Base-by-base conservation (phyloP, 495 filamentous ascomycete genomes). In the Copromyces sp. region DNA sequence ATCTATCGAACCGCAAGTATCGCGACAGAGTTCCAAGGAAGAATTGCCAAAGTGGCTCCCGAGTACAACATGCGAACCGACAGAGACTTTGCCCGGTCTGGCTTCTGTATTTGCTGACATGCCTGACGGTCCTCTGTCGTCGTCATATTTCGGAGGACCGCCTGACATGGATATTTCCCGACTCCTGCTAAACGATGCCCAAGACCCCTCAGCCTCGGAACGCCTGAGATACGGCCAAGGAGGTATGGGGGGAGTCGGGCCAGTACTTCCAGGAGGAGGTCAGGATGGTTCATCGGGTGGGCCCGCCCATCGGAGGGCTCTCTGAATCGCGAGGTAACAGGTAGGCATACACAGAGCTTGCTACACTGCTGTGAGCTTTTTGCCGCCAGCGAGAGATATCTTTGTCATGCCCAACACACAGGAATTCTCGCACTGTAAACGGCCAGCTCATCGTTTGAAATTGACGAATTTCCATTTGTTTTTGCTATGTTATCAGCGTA, bases 21-120 rank as follows among this genome's bases (percentile, higher is more conserved):
- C 79, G 42, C 77, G 80, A 29, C 78, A 78, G 37, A 78, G 74
- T 38, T 85, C 83, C 7, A 81, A 75, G 65, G 84, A 86, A 70
- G 83, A 85, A 6, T 77, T 84, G 73, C 75, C 75, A 3, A 78
- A 77, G 29, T 81, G 81, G 78, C 75, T 80, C 16, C 42, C 77
- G 17, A 42, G 78, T 39, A 78, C 71, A 11, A 73, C 73, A 17
- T 80, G 76, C 61, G 82, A 82, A 40, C 73, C 73, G 11, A 77
- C 80, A 4, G 83, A 85, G 53, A 77, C 77, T 3, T 44, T 78
- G 17, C 74, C 74, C 44, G 47, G 75, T 44, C 39, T 78, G 42
- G 68, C 79, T 40, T 75, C 71, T 74, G 17, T 79, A 70, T 69
- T 72, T 70, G 20, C 71, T 35, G 14, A 35, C 53, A 16, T 65